Evolutionary conservation across 208 protist genomes (phyloP).

Genomic region (Leishmania aethiopica): DNA sequence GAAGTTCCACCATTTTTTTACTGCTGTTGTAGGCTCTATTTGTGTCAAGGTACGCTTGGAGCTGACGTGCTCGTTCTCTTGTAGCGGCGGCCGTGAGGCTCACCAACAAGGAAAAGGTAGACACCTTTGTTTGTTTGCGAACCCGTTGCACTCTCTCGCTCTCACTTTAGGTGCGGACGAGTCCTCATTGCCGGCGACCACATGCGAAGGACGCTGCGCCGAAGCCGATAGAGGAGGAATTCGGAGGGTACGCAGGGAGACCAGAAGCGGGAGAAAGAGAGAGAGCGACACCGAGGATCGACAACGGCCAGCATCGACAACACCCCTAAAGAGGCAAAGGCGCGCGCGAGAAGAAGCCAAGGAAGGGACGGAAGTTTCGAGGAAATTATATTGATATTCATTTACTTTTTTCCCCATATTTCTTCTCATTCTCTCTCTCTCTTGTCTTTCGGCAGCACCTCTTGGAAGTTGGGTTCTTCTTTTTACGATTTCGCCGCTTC

Average conservation of each 20-base stretch:
- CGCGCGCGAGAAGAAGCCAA: slow-evolving; percentile 1
- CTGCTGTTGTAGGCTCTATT: too few relatives aligned
- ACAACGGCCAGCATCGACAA: neutral
- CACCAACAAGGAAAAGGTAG: neutral
- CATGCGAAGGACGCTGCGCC: neutral
- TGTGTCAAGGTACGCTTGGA: neutral
- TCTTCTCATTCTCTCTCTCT: slow-evolving; percentile 11
- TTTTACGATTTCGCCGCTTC: neutral
- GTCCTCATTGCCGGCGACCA: neutral
- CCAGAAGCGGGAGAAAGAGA: neutral
- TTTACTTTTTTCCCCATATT: neutral
- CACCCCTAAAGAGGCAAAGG: neutral
- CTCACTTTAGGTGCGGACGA: neutral
- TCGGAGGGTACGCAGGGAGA: neutral
- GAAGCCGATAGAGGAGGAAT: neutral
- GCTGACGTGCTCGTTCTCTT: neutral
- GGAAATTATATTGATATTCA: neutral
- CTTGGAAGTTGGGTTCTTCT: neutral
- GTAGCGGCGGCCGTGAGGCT: neutral
- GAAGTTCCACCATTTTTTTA: too few relatives aligned
- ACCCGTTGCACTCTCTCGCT: neutral
- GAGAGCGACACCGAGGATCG: neutral
- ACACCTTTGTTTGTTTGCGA: neutral
- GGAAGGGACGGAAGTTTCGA: neutral
- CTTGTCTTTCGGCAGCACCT: neutral